phyloP scores from a whole-genome alignment of 345 rosid genomes.

The sweet orange (Citrus sinensis) region DVS_A1.0 CM039162.1:22399501-22400000 shows the following conservation, averaged over 20 bases:
- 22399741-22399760: slow-evolving; percentile 20
- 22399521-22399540: neutral
- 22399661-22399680: slow-evolving; percentile 8
- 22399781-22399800: slow-evolving; percentile 19
- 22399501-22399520: slow-evolving; percentile 34
- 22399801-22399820: slow-evolving; percentile 24
- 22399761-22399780: slow-evolving; percentile 12
- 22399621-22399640: neutral
- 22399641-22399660: slow-evolving; percentile 3
- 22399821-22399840: slow-evolving; percentile 10
- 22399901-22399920: slow-evolving; percentile 8
- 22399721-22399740: slow-evolving; percentile 15
- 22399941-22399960: neutral
- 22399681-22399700: neutral
- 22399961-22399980: neutral
- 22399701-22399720: neutral
- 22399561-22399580: no score
- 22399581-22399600: no score
- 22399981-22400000: no score
- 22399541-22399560: no score
- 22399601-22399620: neutral
- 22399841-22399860: slow-evolving; percentile 15
- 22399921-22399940: neutral
- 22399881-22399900: slow-evolving; percentile 43
- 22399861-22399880: slow-evolving; percentile 33